Conservation (phyloP, 108 stramenopile species). For the Heterococcus sp. region DNA sequence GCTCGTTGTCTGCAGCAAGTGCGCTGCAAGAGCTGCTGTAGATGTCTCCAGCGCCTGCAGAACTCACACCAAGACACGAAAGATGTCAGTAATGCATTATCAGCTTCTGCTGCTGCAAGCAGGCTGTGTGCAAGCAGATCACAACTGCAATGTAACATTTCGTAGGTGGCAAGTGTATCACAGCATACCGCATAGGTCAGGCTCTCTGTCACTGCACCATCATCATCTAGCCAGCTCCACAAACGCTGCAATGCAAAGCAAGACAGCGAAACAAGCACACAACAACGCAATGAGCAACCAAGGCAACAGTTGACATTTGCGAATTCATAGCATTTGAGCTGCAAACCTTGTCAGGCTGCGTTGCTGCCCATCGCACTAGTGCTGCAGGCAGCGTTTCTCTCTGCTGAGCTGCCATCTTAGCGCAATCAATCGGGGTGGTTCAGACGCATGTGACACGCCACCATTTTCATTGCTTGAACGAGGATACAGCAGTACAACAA, state of each 20-base stretch:
- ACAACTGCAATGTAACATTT: no score
- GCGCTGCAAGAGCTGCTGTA: no score
- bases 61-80: no score
- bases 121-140: no score
- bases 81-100: no score
- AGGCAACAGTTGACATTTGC: neutral
- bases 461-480: neutral
- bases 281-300: neutral
- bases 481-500: neutral
- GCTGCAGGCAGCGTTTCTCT: conserved; percentile 14
- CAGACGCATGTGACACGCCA: no score
- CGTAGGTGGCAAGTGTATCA: no score
- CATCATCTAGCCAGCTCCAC: conserved; percentile 37
- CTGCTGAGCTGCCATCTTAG: neutral
- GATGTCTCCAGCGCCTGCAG: no score
- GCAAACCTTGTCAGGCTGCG: conserved; percentile 37
- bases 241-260: conserved; percentile 1
- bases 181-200: conserved; percentile 22
- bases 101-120: no score
- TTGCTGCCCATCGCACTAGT: conserved; percentile 9
- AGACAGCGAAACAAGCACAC: neutral
- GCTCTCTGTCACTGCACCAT: conserved; percentile 8
- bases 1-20: no score
- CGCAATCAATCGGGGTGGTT: neutral
- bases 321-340: neutral